Base-by-base conservation (phyloP, 2,329 filamentous ascomycete species). In the Ciborinia camelliae region DNA sequence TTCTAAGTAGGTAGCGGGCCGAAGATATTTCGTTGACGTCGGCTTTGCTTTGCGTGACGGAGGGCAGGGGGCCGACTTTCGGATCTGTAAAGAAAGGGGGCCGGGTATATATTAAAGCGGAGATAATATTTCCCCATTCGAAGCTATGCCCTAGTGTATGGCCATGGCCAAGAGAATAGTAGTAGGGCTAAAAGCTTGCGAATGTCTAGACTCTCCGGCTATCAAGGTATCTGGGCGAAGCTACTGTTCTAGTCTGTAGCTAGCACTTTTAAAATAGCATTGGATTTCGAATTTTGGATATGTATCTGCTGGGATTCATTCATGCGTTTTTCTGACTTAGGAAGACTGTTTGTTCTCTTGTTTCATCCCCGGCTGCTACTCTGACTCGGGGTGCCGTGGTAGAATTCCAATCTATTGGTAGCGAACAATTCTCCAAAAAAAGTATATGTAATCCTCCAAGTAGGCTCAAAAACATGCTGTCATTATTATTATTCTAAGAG, bases 61-160 rank as follows among this genome's bases (percentile, higher is more conserved):
- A 43, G 15, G 10, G 15, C 53, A 55, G 26, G 18, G 18, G 9
- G 18, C 20, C 5, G 12, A 15, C 26, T 12, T 10, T 58, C 41
- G 41, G 41, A 35, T 58, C 55, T 58, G n/a, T 35, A 35, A 26
- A 58, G 30, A 58, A 45, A n/a, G 41, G 54, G 52, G 18, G 54
- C 39, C 39, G 3, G 32, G n/a, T n/a, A 45, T 3, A 57, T 45
- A 32, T 45, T 32, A 45, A 57, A 43, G 39, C 54, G 39, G 54
- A 12, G 23, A 57, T 45, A 1, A 18, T 26, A 15, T 45, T 43
- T 45, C 39, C 20, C 18, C 48, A 32, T 51, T 32, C 8, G 28
- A 32, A 43, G 39, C 23, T 57, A 18, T 18, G 7, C 37, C 12
- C 39, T 57, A 57, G 37, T 30, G 26, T 14, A 15, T 43, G n/a